Base-by-base conservation (phyloP, 768 basidiomycete species). In the Phallus indusiatus region DNA sequence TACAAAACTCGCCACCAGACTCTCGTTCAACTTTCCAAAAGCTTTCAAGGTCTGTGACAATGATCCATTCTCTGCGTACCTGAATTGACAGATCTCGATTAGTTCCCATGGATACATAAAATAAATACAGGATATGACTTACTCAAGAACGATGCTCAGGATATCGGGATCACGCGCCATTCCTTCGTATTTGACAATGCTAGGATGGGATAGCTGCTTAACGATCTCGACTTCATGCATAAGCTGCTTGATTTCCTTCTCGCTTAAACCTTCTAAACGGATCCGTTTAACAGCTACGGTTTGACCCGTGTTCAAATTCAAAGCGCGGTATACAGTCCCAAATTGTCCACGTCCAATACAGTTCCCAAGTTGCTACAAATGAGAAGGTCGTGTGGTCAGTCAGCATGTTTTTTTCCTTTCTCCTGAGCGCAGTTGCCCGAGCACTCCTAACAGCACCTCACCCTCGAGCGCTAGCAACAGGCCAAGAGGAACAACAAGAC, bases 201-300 rank as follows among this genome's bases (percentile, higher is more conserved):
- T 88, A 1, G 94, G 94, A 70, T 99, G 95, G 11, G 85, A 85
- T 47, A 98, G 73, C 50, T 88, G 81, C 76, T 94, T 94, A 65
- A 97, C 82, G 36, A 99, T 75, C 66, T 94, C 89, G 16, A 98
- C 95, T 70, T 99, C 95, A 63, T 81, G 81, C 91, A 95, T 96
- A 53, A 98, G 79, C 68, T 92, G 87, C 52, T 79, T 81, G 18
- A 97, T 85, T 68, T 98, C 94, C 18, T 85, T 86, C 71, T 96
- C 94, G 69, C 88, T 87, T 67, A 96, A 75, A 8, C 93, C 95
- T 54, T 90, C 89, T 37, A 98, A 75, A 54, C 87, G 78, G 65
- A 99, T 95, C 33, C 92, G 85, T 74, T 99, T 99, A 54, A 98
- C 92, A n/a, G 95, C 95, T n/a, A 95, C 94, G 83, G 91, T 95